These are phyloP conservation scores for Musa itinerans DNA, from an alignment of 176 grass and related monocot genomes.

Conservation along the genomic window DNA sequence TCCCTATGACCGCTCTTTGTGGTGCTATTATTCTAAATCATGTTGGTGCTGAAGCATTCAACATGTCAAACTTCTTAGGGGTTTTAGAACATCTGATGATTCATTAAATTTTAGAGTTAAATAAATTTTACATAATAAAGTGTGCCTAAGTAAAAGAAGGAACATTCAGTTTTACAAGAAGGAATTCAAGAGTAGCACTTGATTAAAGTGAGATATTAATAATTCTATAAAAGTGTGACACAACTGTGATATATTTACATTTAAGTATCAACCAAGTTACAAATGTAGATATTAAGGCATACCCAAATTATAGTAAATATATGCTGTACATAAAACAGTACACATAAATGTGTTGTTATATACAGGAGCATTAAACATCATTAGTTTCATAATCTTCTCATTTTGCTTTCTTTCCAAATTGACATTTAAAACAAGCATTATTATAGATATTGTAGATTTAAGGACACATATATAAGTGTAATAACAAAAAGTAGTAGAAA, in stretches of 20 bases:
- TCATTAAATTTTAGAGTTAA: no score
- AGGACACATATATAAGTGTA: not conserved
- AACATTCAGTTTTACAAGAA: no score
- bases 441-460: not conserved
- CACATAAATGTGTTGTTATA: not conserved
- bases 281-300: not conserved
- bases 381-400: not conserved
- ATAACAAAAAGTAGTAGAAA: not conserved
- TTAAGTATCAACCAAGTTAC: not conserved
- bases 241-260: not conserved
- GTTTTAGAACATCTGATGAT: no score
- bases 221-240: not conserved
- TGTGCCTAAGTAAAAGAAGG: no score
- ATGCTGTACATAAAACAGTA: not conserved
- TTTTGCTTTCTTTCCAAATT: not conserved
- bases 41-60: no score
- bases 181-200: no score
- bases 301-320: not conserved
- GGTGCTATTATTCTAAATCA: no score
- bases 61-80: no score
- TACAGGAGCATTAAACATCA: not conserved
- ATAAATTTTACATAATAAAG: no score
- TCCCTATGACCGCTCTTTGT: no score
- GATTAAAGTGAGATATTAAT: no score
- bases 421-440: not conserved